Base-by-base conservation (phyloP, 2,329 filamentous ascomycete genomes). In the Fusarium fujikuroi region DNA sequence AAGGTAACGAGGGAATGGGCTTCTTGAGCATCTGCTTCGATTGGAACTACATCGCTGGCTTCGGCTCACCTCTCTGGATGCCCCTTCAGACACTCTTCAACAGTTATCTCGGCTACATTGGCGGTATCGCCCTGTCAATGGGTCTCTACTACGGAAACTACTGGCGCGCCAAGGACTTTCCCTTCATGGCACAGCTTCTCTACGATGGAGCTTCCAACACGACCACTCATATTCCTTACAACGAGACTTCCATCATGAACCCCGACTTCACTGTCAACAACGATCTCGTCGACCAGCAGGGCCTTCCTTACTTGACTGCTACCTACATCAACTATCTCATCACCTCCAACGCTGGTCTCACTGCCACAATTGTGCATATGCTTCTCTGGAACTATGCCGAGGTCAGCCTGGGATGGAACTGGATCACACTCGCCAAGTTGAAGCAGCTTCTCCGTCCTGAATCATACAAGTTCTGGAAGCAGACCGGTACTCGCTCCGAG, bases 11-110 rank as follows among this genome's bases (percentile, higher is more conserved):
- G 3, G 71, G 71, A n/a, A 60, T 73, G 58, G 71, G 71, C 1
- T 49, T 73, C 19, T 5, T 73, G 25, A 61, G 42, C 8, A 12
- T 73, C 7, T 60, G 70, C 34, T 68, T 73, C 10, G 71, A 73
- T 5, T 73, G 71, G 71, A 62, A 73, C 23, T 73, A 60, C 21
- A 73, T 73, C 28, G 61, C 69, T 7, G 67, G 68, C 5, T 52
- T 85, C 53, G 77, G 67, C 2, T 76, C 75, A 9, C 81, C 82
- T 0, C 75, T 86, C 12, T 84, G 79, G 75, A 76, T 81, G 57
- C 84, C 83, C 0, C 75, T 84, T 2, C 73, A 81, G 28, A 84
- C 81, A 1, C 71, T 83, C 9, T 74, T 80, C 36, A 86, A 85
- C 76, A 79, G 76, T 5, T 73, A 80, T 25, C 77, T 84, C 43